Percentiles rank a stretch among this genome's conserved stretches.
Conservation (phyloP, 176 grass and related monocot species). For the barley (Hordeum vulgare) region MorexV3_pseudomolecules_assembly NC_058521.1:577948080-577948579, state of each 20-base stretch:
- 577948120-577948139: not conserved
- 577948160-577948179: not conserved
- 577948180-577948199: not conserved
- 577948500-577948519: constrained; percentile 57
- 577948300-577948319: constrained; percentile 31
- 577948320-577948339: constrained; percentile 56
- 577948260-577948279: not conserved
- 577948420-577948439: constrained; percentile 36
- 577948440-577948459: constrained; percentile 40
- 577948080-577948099: not conserved
- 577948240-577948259: not conserved
- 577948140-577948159: not conserved
- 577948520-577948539: constrained; percentile 62
- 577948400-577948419: constrained; percentile 23
- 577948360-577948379: constrained; percentile 46
- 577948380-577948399: not conserved
- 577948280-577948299: not conserved
- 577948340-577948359: constrained; percentile 58
- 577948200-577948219: not conserved
- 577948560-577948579: constrained; percentile 52
- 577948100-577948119: not conserved
- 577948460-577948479: constrained; percentile 24
- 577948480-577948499: constrained; percentile 37
- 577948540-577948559: constrained; percentile 65
- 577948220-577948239: not conserved